phyloP scores from a whole-genome alignment of 257 asterid genomes.

The Solanum pinnatisectum region DNA sequence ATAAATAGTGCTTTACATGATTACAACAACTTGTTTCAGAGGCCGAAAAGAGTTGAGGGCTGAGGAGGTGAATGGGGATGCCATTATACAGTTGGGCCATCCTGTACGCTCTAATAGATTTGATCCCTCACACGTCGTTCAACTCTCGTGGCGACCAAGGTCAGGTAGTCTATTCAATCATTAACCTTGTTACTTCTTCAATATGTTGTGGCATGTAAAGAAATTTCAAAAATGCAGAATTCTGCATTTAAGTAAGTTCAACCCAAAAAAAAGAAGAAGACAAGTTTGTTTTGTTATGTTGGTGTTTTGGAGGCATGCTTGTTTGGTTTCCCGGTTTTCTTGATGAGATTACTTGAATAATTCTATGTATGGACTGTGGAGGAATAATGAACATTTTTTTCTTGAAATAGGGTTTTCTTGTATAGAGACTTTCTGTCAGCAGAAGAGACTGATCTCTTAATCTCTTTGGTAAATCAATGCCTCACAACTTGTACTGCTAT shows the following conservation, averaged over 20 bases:
- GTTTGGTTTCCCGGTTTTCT: neutral
- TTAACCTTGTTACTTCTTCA: slow-evolving; percentile 5
- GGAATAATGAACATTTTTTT: slow-evolving; percentile 5
- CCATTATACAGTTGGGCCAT: slow-evolving; percentile 10
- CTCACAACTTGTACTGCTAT: neutral
- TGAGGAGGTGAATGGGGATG: slow-evolving; percentile 32
- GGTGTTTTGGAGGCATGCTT: neutral
- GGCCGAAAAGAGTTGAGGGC: slow-evolving; percentile 41
- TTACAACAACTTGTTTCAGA: slow-evolving; percentile 4
- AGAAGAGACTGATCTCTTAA: slow-evolving; percentile 72
- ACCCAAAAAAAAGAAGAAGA: neutral
- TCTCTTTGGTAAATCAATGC: slow-evolving; percentile 39
- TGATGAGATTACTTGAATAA: neutral
- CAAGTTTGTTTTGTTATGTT: neutral
- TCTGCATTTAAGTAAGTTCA: neutral
- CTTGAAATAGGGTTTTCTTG: slow-evolving; percentile 61
- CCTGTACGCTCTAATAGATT: slow-evolving; percentile 14
- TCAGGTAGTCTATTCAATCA: slow-evolving; percentile 50
- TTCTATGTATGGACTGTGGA: neutral
- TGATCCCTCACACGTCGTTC: slow-evolving; percentile 59
- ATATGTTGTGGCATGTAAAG: neutral
- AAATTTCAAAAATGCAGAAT: neutral
- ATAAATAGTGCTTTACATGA: neutral
- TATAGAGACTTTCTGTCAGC: slow-evolving; percentile 57
- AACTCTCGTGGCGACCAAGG: slow-evolving; percentile 91